Evolutionary conservation across 306 rosid genomes (phyloP).

Genomic region (Begonia loranthoides): DNA sequence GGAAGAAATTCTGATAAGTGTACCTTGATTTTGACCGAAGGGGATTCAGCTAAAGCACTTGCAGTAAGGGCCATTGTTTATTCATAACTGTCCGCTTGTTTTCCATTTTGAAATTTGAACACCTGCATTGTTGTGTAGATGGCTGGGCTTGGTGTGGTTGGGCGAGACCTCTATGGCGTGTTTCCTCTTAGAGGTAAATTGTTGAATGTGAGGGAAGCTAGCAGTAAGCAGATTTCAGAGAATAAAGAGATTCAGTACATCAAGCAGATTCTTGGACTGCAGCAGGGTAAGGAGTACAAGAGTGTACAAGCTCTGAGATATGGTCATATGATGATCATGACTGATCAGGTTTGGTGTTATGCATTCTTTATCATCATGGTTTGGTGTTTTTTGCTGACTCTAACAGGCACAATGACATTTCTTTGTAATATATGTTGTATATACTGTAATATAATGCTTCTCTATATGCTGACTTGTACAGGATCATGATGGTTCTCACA

Average conservation of each 20-base stretch:
- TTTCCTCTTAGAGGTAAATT: slow-evolving; percentile 87
- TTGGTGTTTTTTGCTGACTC: too few species aligned
- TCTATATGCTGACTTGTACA: slow-evolving; percentile 10
- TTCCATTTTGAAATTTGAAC: too few species aligned
- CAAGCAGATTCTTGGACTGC: slow-evolving; percentile 87
- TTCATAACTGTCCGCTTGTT: too few species aligned
- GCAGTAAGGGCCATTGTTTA: slow-evolving; percentile 44
- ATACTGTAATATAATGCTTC: too few species aligned
- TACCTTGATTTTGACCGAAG: slow-evolving; percentile 90
- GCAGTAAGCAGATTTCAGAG: slow-evolving; percentile 58
- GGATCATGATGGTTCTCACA: slow-evolving; percentile 98
- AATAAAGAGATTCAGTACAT: slow-evolving; percentile 85
- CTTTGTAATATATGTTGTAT: too few species aligned
- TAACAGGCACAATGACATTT: too few species aligned
- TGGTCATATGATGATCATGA: slow-evolving; percentile 95
- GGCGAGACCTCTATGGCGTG: slow-evolving; percentile 84
- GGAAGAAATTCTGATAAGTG: slow-evolving; percentile 76
- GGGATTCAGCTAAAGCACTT: slow-evolving; percentile 97
- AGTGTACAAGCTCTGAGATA: slow-evolving; percentile 68
- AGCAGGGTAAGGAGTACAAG: slow-evolving; percentile 70
- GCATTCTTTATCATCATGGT: too few species aligned
- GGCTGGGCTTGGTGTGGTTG: slow-evolving; percentile 96
- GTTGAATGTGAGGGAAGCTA: slow-evolving; percentile 94
- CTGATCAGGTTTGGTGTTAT: slow-evolving; percentile 68
- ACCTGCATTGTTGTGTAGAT: slow-evolving; percentile 24